These are phyloP conservation scores for Starmerella ratchasimensis DNA, from an alignment of 805 yeast species.

Conservation along the genomic window DNA sequence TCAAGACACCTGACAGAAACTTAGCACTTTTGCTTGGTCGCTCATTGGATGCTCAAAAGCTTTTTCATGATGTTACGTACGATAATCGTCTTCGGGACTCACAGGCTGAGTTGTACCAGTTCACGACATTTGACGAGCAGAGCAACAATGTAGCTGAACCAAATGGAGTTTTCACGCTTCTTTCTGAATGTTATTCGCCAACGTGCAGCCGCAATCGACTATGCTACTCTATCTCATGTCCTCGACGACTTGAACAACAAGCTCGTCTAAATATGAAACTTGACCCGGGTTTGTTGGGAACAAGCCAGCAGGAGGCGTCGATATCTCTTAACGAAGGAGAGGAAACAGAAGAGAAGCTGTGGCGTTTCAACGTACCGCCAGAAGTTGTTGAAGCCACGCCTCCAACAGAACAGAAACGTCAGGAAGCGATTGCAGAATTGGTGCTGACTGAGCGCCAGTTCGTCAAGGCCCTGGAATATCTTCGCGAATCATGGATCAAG, in stretches of 20 bases:
- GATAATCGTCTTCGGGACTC: conserved; percentile 88
- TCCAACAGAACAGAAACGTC: conserved; percentile 78
- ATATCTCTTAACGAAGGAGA: conserved; percentile 40
- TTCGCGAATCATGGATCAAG: conserved; percentile 86
- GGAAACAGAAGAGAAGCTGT: conserved; percentile 51
- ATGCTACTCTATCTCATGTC: conserved; percentile 94
- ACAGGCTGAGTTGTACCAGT: conserved; percentile 72
- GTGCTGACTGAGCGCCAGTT: conserved; percentile 89
- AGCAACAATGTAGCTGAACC: conserved; percentile 28
- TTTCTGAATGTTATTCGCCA: conserved; percentile 93
- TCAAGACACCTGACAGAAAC: conserved; percentile 81
- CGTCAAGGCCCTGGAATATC: conserved; percentile 83
- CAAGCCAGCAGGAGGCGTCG: conserved; percentile 37
- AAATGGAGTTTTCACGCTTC: conserved; percentile 82
- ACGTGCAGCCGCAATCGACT: conserved; percentile 80
- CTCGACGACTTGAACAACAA: conserved; percentile 88
- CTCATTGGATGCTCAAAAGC: conserved; percentile 83
- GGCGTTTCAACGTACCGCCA: conserved; percentile 86
- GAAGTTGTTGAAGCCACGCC: conserved; percentile 64
- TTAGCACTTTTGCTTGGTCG: conserved; percentile 80
- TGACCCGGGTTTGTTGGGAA: conserved; percentile 63
- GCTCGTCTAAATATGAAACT: conserved; percentile 81
- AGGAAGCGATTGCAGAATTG: conserved; percentile 88
- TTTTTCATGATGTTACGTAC: conserved; percentile 90
- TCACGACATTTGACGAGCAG: conserved; percentile 25